Conservation (phyloP, 148 eudicot species). For the Beta vulgaris region DNA sequence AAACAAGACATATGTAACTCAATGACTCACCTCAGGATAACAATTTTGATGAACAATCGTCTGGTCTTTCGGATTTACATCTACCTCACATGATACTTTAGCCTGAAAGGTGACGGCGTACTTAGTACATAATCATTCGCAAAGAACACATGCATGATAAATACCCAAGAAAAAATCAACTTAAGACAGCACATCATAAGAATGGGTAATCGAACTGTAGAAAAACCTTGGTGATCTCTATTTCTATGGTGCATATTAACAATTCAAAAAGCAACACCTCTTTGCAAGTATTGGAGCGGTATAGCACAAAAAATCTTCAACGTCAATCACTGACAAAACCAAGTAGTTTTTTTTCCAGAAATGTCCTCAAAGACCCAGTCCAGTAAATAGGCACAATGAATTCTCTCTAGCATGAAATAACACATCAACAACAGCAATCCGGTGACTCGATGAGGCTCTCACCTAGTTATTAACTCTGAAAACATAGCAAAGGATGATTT, state of each 20-base stretch:
- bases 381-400: neutral
- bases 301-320: neutral
- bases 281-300: neutral
- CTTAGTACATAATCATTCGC: neutral
- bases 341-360: neutral
- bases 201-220: neutral
- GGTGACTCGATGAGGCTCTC: neutral
- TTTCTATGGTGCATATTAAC: neutral
- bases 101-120: conserved; percentile 26
- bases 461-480: no score
- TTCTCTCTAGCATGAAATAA: neutral
- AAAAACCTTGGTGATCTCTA: neutral
- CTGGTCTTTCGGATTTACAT: conserved; percentile 45
- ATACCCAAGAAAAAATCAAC: neutral
- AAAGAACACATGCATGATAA: neutral
- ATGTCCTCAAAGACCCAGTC: neutral
- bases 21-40: conserved; percentile 45
- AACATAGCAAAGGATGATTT: no score
- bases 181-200: neutral
- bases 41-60: conserved; percentile 52
- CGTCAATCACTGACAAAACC: no score
- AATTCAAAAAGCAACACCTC: neutral
- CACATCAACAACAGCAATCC: neutral
- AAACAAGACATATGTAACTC: neutral
- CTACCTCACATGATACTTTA: conserved; percentile 51